Conservation (phyloP, 208 protist genomes). For the Trypanosoma congolense region DNA sequence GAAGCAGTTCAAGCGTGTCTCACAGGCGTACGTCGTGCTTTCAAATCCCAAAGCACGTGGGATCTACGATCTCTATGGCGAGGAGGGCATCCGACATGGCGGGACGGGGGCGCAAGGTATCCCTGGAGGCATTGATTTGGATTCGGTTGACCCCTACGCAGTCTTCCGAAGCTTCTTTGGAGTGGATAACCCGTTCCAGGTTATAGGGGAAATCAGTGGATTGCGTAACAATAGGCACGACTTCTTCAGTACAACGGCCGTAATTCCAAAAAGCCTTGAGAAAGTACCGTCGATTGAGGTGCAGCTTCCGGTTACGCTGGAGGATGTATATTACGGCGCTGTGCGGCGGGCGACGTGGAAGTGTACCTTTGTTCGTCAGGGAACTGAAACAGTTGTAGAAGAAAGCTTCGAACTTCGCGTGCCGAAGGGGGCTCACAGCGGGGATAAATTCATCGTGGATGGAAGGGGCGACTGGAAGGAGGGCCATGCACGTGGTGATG, state of each 20-base stretch:
- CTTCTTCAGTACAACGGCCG: slow-evolving; percentile 66
- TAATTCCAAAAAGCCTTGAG: slow-evolving; percentile 43
- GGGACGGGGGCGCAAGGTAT: slow-evolving; percentile 75
- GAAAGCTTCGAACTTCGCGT: slow-evolving; percentile 67
- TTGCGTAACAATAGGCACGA: slow-evolving; percentile 77
- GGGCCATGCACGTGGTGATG: slow-evolving; percentile 62
- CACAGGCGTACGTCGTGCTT: slow-evolving; percentile 87
- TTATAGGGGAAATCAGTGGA: slow-evolving; percentile 62
- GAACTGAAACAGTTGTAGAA: slow-evolving; percentile 23
- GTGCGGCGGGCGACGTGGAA: slow-evolving; percentile 64
- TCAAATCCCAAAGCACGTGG: slow-evolving; percentile 81
- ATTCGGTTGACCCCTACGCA: slow-evolving; percentile 64
- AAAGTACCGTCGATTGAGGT: slow-evolving; percentile 60
- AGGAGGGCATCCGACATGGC: slow-evolving; percentile 86
- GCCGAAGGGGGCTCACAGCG: slow-evolving; percentile 60
- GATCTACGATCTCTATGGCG: slow-evolving; percentile 89
- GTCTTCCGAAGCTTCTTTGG: slow-evolving; percentile 88
- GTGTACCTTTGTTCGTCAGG: slow-evolving; percentile 25
- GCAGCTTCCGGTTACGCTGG: slow-evolving; percentile 57
- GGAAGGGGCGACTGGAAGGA: slow-evolving; percentile 60
- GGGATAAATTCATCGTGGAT: slow-evolving; percentile 56
- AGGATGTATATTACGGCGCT: slow-evolving; percentile 85
- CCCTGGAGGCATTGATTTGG: slow-evolving; percentile 72
- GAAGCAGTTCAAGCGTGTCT: slow-evolving; percentile 73
- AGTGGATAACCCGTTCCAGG: slow-evolving; percentile 85